These are phyloP conservation scores for Irpex lacteus DNA, from an alignment of 1,284 basidiomycete genomes.

Conservation along the genomic window DNA sequence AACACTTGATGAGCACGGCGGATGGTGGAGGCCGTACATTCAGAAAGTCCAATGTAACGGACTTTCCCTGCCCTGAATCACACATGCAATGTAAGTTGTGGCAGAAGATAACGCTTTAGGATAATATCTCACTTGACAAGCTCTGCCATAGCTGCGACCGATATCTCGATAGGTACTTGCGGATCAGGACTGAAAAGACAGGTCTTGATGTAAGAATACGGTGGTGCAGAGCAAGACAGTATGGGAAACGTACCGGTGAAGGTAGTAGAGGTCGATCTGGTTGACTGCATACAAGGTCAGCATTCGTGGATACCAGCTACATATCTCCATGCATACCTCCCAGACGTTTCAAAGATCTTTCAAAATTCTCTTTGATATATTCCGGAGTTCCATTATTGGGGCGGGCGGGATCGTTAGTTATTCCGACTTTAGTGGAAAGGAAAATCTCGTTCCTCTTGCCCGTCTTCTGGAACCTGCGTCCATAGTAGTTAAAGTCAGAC, in stretches of 20 bases:
- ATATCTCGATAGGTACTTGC: slow-evolving; percentile 31
- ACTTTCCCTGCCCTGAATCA: slow-evolving; percentile 34
- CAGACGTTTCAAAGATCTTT: slow-evolving; percentile 35
- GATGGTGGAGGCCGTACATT: slow-evolving; percentile 40
- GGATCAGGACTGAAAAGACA: slow-evolving; percentile 19
- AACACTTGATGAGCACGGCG: slow-evolving; percentile 39
- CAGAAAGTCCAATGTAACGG: slow-evolving; percentile 41
- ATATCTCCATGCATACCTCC: slow-evolving; percentile 2
- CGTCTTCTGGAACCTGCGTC: slow-evolving; percentile 32
- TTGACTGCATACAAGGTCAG: slow-evolving; percentile 20
- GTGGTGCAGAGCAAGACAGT: background rate
- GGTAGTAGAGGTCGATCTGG: slow-evolving; percentile 38
- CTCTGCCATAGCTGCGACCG: slow-evolving; percentile 32
- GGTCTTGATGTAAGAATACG: no score
- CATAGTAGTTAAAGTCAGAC: background rate
- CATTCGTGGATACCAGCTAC: slow-evolving; percentile 1
- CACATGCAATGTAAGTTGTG: background rate
- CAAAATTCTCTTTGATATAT: slow-evolving; percentile 26
- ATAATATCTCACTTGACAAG: slow-evolving; percentile 27
- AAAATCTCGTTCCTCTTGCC: slow-evolving; percentile 42
- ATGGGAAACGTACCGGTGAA: slow-evolving; percentile 27
- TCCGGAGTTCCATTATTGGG: slow-evolving; percentile 22
- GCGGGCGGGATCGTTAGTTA: slow-evolving; percentile 10
- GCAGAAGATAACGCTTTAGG: no score
- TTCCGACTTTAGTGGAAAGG: slow-evolving; percentile 44